These are phyloP conservation scores for Straminergon stramineum DNA, from an alignment of 225 moss, liverwort and hornwort species.

Conservation along the genomic window DNA sequence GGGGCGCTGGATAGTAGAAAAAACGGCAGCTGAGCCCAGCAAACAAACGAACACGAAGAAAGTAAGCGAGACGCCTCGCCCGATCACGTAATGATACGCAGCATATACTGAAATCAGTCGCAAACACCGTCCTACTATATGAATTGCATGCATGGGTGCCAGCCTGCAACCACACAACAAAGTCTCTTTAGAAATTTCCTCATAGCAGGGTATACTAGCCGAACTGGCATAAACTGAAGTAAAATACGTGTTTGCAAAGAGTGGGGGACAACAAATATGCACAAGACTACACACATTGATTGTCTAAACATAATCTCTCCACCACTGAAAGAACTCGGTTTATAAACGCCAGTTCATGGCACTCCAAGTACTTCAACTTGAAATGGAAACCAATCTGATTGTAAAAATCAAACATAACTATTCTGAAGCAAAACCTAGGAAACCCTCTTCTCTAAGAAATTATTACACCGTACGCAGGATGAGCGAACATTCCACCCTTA, in stretches of 20 bases:
- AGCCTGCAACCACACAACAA: conserved; percentile 28
- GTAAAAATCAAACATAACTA: not conserved
- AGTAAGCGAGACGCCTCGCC: conserved; percentile 53
- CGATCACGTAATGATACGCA: conserved; percentile 69
- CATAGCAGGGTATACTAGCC: not conserved
- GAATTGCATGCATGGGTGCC: conserved; percentile 72
- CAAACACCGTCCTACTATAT: conserved; percentile 67
- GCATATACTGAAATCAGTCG: conserved; percentile 86
- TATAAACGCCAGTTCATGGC: not conserved
- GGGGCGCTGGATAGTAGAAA: conserved; percentile 67
- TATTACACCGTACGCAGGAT: not conserved
- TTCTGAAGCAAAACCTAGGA: not conserved
- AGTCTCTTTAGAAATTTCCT: not conserved
- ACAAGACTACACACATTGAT: not conserved
- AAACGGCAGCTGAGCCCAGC: conserved; percentile 69
- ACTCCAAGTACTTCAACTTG: not conserved
- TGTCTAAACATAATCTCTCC: not conserved
- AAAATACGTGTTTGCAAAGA: not conserved
- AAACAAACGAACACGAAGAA: conserved; percentile 72
- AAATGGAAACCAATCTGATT: not conserved
- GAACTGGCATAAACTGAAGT: not conserved
- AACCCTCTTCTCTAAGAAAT: not conserved
- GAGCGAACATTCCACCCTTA: not conserved
- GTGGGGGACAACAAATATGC: not conserved
- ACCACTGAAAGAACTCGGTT: not conserved